A percentile compares a stretch with the other conserved stretches of the same genome.
Conservation (phyloP, 2,329 filamentous ascomycete genomes). For the Pochonia chlamydosporia region DNA sequence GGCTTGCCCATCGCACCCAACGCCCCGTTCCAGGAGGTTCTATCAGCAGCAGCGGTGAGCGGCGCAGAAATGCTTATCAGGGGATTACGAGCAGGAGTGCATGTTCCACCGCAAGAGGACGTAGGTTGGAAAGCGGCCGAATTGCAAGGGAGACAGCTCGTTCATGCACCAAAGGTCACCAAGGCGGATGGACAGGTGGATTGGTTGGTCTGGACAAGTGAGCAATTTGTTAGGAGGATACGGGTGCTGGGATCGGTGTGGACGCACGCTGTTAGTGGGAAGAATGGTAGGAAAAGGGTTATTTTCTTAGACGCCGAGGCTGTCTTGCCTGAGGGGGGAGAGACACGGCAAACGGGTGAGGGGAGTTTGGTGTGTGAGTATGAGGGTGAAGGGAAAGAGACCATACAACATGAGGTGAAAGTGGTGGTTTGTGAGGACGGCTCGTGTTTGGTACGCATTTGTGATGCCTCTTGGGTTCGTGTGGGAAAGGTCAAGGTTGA, state of each 20-base stretch:
- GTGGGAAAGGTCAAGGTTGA: slow-evolving; percentile 27
- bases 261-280: slow-evolving; percentile 35
- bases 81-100: slow-evolving; percentile 56
- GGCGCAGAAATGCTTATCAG: slow-evolving; percentile 67
- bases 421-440: slow-evolving; percentile 9
- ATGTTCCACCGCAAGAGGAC: slow-evolving; percentile 54
- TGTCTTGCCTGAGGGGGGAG: slow-evolving; percentile 11
- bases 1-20: slow-evolving; percentile 44
- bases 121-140: slow-evolving; percentile 17
- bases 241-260: slow-evolving; percentile 63
- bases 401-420: not conserved
- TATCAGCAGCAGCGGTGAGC: slow-evolving; percentile 48
- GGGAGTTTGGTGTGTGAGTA: slow-evolving; percentile 14
- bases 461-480: slow-evolving; percentile 13
- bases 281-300: slow-evolving; percentile 25
- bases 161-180: slow-evolving; percentile 67
- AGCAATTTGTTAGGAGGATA: slow-evolving; percentile 48
- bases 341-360: not conserved
- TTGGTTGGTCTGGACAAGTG: slow-evolving; percentile 48
- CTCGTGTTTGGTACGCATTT: not conserved
- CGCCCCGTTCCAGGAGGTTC: slow-evolving; percentile 37
- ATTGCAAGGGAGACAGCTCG: slow-evolving; percentile 14
- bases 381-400: slow-evolving; percentile 1
- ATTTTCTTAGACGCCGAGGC: slow-evolving; percentile 31
- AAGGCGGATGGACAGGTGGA: slow-evolving; percentile 58